Base-by-base conservation (phyloP, 2,329 filamentous ascomycete species). In the Pestalotiopsis fici region DNA sequence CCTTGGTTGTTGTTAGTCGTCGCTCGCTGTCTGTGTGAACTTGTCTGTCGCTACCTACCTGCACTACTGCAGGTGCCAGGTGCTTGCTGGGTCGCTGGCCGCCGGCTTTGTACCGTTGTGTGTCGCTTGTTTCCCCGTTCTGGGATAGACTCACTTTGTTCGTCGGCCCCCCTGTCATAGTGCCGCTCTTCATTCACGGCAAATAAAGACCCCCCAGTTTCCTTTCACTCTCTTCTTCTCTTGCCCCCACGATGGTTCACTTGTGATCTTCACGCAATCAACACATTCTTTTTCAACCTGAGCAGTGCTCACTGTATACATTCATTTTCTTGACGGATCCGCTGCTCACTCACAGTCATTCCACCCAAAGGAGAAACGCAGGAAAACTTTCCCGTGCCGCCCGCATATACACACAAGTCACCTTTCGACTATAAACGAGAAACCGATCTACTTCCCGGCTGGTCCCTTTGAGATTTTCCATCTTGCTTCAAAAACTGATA, bases 251-350 rank as follows among this genome's bases (percentile, higher is more conserved):
- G 37, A 21, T 35, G 23, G 23, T 64, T 59, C 54, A 28, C 37
- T 70, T 66, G 67, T 71, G 69, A 67, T 68, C 68, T 63, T 67
- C 67, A 62, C 65, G 68, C 43, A 39, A 69, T 67, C 66, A 60
- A 66, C 70, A 69, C 74, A 74, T 77, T 77, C 74, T 68, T 78
- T 77, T 71, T 66, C 55, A 23, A 50, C 18, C 70, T 64, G 76
- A 78, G 76, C 76, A 77, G 76, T 72, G 76, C 76, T 78, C 76
- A 74, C 75, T 70, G 65, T 75, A 76, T 75, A 74, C 76, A 73
- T 76, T 78, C 76, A 69, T 77, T 78, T 69, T 69, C 55, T 35
- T 12, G 31, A 35, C 54, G 55, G 55, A 66, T 68, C 64, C 69
- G 67, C 73, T 73, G 71, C 73, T 72, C 68, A 66, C 67, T n/a